A percentile compares a stretch with the other conserved stretches of the same genome.
These are phyloP conservation scores for Xylariaceae sp. DNA, from an alignment of 2,329 filamentous ascomycete genomes.

Conservation along the genomic window DNA sequence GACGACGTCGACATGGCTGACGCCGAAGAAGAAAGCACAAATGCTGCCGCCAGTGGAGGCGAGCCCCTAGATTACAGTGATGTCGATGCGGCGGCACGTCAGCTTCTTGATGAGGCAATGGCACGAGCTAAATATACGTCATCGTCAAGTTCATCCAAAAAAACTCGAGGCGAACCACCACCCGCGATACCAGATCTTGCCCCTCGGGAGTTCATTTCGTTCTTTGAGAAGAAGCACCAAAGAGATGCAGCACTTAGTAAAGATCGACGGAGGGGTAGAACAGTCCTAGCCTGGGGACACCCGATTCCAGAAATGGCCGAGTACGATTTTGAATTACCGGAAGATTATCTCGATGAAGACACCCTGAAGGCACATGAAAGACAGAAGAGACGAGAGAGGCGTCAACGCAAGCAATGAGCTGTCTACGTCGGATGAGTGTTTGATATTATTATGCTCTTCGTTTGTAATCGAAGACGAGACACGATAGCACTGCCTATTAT, in stretches of 20 bases:
- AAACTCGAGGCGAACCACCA: slow-evolving; percentile 34
- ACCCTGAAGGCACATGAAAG: slow-evolving; percentile 64
- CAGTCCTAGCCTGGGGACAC: slow-evolving; percentile 79
- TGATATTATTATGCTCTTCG: not conserved
- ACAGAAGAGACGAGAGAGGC: slow-evolving; percentile 65
- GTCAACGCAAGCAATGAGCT: slow-evolving; percentile 52
- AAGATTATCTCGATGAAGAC: slow-evolving; percentile 64
- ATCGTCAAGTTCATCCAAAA: slow-evolving; percentile 32
- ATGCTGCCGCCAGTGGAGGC: slow-evolving; percentile 45
- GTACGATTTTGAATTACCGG: slow-evolving; percentile 76
- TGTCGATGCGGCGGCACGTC: slow-evolving; percentile 73
- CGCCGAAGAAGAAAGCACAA: slow-evolving; percentile 3
- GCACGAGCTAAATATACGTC: slow-evolving; percentile 36
- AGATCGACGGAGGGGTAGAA: slow-evolving; percentile 71
- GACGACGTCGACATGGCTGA: slow-evolving; percentile 46
- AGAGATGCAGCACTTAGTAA: slow-evolving; percentile 80
- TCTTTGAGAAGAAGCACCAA: slow-evolving; percentile 80
- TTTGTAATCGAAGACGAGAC: not conserved
- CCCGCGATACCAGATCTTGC: slow-evolving; percentile 46
- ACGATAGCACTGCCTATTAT: not conserved
- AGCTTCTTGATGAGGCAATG: slow-evolving; percentile 74
- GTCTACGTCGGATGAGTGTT: not conserved
- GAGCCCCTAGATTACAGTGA: slow-evolving; percentile 71
- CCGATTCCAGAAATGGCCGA: slow-evolving; percentile 75
- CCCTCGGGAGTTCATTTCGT: slow-evolving; percentile 77